A percentile compares a stretch with the other conserved stretches of the same genome.
These are phyloP conservation scores for Diplodia corticola DNA, from an alignment of 2,329 filamentous ascomycete species.

Conservation along the genomic window DNA sequence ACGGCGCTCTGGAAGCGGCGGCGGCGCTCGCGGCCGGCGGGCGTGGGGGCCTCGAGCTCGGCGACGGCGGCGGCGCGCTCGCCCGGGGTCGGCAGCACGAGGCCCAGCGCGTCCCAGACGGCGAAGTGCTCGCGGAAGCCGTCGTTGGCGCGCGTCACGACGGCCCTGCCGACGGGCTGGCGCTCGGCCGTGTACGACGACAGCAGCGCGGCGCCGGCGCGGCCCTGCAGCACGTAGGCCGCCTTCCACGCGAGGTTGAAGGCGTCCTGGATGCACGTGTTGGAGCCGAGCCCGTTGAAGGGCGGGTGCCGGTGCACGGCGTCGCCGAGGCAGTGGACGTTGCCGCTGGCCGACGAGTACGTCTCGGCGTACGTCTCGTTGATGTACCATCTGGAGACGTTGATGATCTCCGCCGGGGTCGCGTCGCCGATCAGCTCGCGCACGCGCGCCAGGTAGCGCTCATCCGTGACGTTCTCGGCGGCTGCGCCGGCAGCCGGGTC, in stretches of 20 bases:
- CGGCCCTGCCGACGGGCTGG: conserved; percentile 40
- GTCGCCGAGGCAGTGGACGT: conserved; percentile 29
- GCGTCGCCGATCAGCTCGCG: conserved; percentile 22
- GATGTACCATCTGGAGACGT: conserved; percentile 24
- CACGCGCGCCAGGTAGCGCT: conserved; percentile 11
- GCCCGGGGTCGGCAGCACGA: conserved; percentile 42
- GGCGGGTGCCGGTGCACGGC: conserved; percentile 33
- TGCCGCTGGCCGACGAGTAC: conserved; percentile 17
- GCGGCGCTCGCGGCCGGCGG: conserved; percentile 43
- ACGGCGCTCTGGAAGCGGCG: conserved; percentile 46
- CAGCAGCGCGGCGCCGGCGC: conserved; percentile 32
- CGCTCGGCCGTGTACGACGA: conserved; percentile 36
- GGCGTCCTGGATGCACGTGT: conserved; percentile 40
- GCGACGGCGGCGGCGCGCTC: conserved; percentile 43
- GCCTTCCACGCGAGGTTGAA: conserved; percentile 44
- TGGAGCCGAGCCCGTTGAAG: conserved; percentile 30
- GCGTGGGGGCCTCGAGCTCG: conserved; percentile 44
- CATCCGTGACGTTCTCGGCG: conserved; percentile 29
- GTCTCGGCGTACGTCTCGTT: conserved; percentile 25
- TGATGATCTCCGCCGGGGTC: conserved; percentile 11
- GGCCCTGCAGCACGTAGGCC: conserved; percentile 33
- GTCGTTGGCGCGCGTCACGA: conserved; percentile 60
- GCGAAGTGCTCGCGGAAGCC: conserved; percentile 54
- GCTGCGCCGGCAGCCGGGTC: not conserved
- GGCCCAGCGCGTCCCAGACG: conserved; percentile 51